These are phyloP conservation scores for Manihot esculenta DNA, from an alignment of 441 rosid species.

Conservation along the genomic window DNA sequence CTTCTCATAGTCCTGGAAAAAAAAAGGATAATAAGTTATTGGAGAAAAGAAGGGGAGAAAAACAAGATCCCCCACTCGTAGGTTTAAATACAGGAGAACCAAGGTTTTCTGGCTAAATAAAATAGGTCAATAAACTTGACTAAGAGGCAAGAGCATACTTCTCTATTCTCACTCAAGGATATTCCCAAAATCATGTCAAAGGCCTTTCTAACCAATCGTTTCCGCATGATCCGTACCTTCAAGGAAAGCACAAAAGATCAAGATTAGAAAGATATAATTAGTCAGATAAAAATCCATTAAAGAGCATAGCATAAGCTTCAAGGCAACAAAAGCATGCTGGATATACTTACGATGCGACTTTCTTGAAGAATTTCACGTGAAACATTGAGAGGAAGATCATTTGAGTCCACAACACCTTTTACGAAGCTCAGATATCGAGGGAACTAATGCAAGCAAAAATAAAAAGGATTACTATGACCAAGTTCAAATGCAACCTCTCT, in stretches of 20 bases:
- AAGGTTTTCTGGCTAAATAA: background rate
- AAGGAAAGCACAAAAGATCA: constrained; percentile 21
- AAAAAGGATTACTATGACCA: constrained; percentile 16
- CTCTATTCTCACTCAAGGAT: constrained; percentile 84
- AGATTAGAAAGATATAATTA: constrained; percentile 8
- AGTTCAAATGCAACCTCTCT: constrained; percentile 7
- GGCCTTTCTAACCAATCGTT: constrained; percentile 84
- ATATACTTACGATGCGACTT: constrained; percentile 72
- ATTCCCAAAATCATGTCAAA: constrained; percentile 94
- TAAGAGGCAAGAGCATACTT: constrained; percentile 40
- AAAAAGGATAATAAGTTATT: constrained; percentile 9
- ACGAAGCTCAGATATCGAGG: constrained; percentile 91
- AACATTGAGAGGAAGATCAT: constrained; percentile 94
- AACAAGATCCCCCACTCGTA: background rate
- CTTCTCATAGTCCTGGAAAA: constrained; percentile 85
- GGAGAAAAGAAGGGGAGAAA: background rate
- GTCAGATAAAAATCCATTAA: background rate
- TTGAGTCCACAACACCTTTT: constrained; percentile 97
- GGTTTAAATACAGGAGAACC: background rate
- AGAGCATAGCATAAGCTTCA: background rate
- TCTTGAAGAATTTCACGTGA: constrained; percentile 99
- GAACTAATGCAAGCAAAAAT: constrained; percentile 49
- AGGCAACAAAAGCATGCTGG: background rate
- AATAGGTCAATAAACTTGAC: background rate
- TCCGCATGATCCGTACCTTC: constrained; percentile 92